Percentiles rank a stretch among this genome's conserved stretches.
Evolutionary conservation across 2,329 filamentous ascomycete genomes (phyloP).

Genomic region (Diaporthe capsici): DNA sequence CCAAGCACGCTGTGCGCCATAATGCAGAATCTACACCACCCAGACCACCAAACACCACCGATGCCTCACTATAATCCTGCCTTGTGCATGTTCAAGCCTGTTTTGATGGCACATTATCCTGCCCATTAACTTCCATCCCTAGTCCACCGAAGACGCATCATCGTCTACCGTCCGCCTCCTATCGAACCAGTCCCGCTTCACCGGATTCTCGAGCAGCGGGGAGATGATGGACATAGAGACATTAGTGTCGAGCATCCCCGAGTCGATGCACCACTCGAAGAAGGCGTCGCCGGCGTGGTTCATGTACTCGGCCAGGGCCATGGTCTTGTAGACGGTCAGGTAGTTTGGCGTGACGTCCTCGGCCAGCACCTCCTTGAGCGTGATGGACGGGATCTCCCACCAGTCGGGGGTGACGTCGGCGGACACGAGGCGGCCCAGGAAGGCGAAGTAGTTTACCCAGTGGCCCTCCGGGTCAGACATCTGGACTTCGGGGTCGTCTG

Average conservation of each 20-base stretch:
- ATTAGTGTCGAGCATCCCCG: slow-evolving; percentile 36
- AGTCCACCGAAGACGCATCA: slow-evolving; percentile 3
- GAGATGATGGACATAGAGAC: slow-evolving; percentile 39
- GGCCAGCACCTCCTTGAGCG: slow-evolving; percentile 39
- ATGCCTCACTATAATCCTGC: neutral
- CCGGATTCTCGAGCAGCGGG: slow-evolving; percentile 34
- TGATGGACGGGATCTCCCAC: slow-evolving; percentile 41
- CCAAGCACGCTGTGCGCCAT: neutral
- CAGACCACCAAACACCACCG: neutral
- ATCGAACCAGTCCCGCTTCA: slow-evolving; percentile 38
- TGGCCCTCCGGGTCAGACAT: slow-evolving; percentile 33
- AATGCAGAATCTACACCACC: neutral
- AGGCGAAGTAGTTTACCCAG: slow-evolving; percentile 41
- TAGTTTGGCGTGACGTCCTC: slow-evolving; percentile 32
- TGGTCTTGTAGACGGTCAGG: slow-evolving; percentile 40
- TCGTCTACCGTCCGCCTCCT: neutral
- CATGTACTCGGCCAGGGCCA: slow-evolving; percentile 41
- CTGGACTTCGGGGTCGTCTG: slow-evolving; percentile 40
- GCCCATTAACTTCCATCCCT: neutral
- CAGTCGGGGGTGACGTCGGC: slow-evolving; percentile 41
- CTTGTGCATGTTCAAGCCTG: neutral
- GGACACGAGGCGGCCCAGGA: slow-evolving; percentile 39
- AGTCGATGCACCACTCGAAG: slow-evolving; percentile 41
- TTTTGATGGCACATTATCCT: neutral
- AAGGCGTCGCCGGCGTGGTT: slow-evolving; percentile 39